Conservation (phyloP, 805 yeast genomes). For the Ogataea chonburiensis region DNA sequence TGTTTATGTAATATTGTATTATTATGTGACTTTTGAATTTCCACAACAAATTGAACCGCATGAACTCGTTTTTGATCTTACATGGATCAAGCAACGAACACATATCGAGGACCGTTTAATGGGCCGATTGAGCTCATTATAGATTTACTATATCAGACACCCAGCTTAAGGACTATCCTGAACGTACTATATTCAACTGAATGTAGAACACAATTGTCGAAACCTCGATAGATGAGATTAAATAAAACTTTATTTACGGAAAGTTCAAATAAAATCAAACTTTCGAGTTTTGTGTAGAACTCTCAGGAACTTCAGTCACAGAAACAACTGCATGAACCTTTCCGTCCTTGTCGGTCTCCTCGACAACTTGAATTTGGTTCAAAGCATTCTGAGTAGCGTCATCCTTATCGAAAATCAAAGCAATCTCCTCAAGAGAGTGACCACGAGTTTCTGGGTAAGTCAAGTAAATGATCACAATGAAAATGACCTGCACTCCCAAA, state of each 20-base stretch:
- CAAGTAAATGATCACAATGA: constrained; percentile 37
- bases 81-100: too few species aligned
- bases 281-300: not conserved
- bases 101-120: too few species aligned
- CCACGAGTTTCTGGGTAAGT: constrained; percentile 76
- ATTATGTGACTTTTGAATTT: not conserved
- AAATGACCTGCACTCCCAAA: constrained; percentile 32
- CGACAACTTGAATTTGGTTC: constrained; percentile 2
- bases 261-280: too few species aligned
- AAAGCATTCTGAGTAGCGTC: constrained; percentile 5
- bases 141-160: too few species aligned
- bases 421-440: constrained; percentile 69
- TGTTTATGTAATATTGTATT: not conserved
- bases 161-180: too few species aligned
- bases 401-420: constrained; percentile 10
- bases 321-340: constrained; percentile 8
- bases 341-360: constrained; percentile 1
- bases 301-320: constrained; percentile 5
- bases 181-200: too few species aligned
- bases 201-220: too few species aligned
- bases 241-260: too few species aligned
- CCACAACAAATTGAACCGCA: too few species aligned
- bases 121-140: too few species aligned
- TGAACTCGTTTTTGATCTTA: too few species aligned
- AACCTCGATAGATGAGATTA: too few species aligned